These are phyloP conservation scores for Castanea crenata DNA, from an alignment of 306 rosid genomes.

Conservation along the genomic window DNA sequence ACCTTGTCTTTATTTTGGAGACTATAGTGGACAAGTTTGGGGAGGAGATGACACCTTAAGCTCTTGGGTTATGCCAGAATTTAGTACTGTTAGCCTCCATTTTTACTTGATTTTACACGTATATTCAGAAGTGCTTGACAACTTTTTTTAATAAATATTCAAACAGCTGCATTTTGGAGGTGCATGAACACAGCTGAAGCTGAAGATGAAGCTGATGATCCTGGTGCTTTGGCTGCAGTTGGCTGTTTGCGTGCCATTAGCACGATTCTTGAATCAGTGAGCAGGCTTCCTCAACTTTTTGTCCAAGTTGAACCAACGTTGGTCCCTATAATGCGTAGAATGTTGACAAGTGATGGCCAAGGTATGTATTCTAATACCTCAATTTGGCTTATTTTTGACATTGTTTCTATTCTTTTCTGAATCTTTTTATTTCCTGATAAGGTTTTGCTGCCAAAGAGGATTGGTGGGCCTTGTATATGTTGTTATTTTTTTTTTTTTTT, in stretches of 20 bases:
- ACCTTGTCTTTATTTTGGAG: too few relatives aligned
- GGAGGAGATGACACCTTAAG: too few relatives aligned
- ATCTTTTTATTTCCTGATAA: too few relatives aligned
- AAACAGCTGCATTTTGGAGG: slow-evolving; percentile 98
- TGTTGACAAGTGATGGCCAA: slow-evolving; percentile 96
- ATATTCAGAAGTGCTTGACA: neutral
- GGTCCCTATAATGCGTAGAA: slow-evolving; percentile 88
- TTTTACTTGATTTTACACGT: neutral
- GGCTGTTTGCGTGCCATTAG: slow-evolving; percentile 97
- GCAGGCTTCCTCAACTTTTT: slow-evolving; percentile 90
- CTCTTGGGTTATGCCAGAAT: too few relatives aligned
- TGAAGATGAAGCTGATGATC: slow-evolving; percentile 86
- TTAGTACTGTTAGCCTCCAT: neutral
- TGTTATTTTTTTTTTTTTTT: too few relatives aligned
- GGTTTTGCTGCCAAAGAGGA: too few relatives aligned
- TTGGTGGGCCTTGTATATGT: too few relatives aligned
- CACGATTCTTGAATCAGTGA: slow-evolving; percentile 94
- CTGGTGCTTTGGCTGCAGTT: slow-evolving; percentile 94
- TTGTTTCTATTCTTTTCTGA: too few relatives aligned
- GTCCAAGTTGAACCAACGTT: slow-evolving; percentile 79
- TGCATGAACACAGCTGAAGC: slow-evolving; percentile 90
- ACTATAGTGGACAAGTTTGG: too few relatives aligned
- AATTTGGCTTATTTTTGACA: neutral
- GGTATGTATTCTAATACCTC: slow-evolving; percentile 37
- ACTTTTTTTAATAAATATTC: slow-evolving; percentile 1